These are phyloP conservation scores for Neodidymelliopsis sp. DNA, from an alignment of 2,329 filamentous ascomycete genomes.

Conservation along the genomic window DNA sequence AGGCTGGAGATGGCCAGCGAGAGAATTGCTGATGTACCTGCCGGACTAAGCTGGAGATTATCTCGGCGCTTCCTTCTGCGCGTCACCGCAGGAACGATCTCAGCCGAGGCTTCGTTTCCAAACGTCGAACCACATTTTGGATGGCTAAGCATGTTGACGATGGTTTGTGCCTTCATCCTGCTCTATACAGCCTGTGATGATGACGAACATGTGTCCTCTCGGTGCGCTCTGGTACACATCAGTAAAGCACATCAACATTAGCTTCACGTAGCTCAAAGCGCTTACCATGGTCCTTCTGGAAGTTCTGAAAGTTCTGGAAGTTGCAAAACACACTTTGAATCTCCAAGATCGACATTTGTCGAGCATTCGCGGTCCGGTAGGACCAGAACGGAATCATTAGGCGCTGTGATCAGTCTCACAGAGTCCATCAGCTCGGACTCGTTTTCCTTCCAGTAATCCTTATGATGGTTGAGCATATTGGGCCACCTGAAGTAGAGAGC, in stretches of 20 bases:
- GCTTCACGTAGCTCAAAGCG: no score
- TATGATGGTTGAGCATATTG: conserved; percentile 11
- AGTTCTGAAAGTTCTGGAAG: conserved; percentile 8
- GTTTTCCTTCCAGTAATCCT: conserved; percentile 22
- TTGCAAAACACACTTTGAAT: conserved; percentile 21
- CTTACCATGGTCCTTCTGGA: no score
- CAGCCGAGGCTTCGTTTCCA: neutral
- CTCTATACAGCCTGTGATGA: neutral
- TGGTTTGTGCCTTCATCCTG: neutral
- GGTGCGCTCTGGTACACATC: no score
- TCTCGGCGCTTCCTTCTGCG: conserved; percentile 11
- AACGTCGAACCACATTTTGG: neutral
- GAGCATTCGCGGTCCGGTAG: conserved; percentile 27
- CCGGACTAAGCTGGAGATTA: conserved; percentile 15
- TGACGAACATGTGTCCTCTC: neutral
- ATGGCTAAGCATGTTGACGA: neutral
- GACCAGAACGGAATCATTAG: conserved; percentile 23
- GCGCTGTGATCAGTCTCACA: conserved; percentile 23
- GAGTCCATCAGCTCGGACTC: conserved; percentile 20
- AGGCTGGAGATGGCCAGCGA: conserved; percentile 7
- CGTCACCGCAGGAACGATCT: conserved; percentile 3
- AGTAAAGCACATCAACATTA: no score
- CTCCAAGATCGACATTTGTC: conserved; percentile 17
- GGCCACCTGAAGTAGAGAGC: conserved; percentile 15
- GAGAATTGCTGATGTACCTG: conserved; percentile 19